Evolutionary conservation across 345 rosid species (phyloP).

Genomic region (Euphorbia tirucalli): DNA sequence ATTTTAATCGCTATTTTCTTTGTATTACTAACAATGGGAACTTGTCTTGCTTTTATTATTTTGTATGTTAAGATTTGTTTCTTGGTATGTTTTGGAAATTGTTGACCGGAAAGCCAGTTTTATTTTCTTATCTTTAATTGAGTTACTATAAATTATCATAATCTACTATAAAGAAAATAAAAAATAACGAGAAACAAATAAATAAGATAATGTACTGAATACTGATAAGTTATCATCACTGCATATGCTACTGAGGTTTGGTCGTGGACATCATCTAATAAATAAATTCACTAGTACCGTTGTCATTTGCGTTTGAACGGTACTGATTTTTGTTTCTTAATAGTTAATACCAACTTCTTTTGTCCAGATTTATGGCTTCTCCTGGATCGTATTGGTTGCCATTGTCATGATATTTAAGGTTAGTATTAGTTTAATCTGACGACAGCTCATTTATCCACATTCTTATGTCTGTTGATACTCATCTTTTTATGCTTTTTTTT

Average conservation of each 20-base stretch:
- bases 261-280: neutral
- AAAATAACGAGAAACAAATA: neutral
- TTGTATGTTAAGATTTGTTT: neutral
- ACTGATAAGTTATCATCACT: neutral
- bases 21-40: neutral
- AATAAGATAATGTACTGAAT: neutral
- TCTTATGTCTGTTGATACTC: neutral
- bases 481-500: neutral
- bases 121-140: neutral
- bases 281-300: neutral
- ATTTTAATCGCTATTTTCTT: neutral
- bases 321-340: constrained; percentile 5
- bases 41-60: neutral
- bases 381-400: constrained; percentile 75
- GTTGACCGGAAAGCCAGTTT: neutral
- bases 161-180: neutral
- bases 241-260: neutral
- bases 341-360: constrained; percentile 32
- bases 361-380: constrained; percentile 79
- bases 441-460: neutral
- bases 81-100: neutral
- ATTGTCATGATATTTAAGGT: constrained; percentile 80
- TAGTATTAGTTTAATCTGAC: constrained; percentile 7
- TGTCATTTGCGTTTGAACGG: neutral
- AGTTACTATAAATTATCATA: neutral